Evolutionary conservation across 192 early-diverging fungal genomes (phyloP), one percentile per base, ranked within the genome.

Genomic region (Rhizophagus clarus): DNA sequence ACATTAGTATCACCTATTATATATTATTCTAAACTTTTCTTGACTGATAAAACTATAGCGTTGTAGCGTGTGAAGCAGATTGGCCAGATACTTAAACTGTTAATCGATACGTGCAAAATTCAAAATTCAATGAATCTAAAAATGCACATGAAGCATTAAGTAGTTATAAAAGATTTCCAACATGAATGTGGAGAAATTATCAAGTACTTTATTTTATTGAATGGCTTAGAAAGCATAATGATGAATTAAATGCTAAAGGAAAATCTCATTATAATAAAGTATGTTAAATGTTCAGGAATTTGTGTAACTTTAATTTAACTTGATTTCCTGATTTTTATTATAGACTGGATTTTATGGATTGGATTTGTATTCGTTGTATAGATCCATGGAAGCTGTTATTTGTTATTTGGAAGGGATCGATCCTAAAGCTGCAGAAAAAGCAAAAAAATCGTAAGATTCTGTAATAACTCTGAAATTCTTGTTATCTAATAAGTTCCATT

Each of bases 61-160:
- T 75, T 32, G 73, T 75, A 2, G 73, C 73, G 10, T 56, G 47
- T 22, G 73, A 75, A 75, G 73, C 73, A 26, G 73, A 75, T 75
- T 75, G 73, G 73, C 73, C 73, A 14, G 73, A 75, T 28, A 32
- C 56, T 51, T 75, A 37, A 37, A 75, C 62, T n/a, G 32, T 75
- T 31, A 75, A 75, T 75, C 73, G 73, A 37, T 61, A 75, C 20
- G 73, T 75, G 1, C 73, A 75, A 61, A 75, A 75, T 61, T 75
- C 29, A 4, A 75, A 75, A 34, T 61, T 0, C 0, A 75, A 75
- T 40, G 20, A 29, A 34, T 26, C 56, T 4, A 75, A 61, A 61
- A 4, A 60, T 31, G 73, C 73, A 11, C 31, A 14, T 29, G 56
- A 60, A 20, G 10, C 73, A 4, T 61, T 75, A n/a, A 73, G 71